Percentiles rank a stretch among this genome's conserved stretches.
Evolutionary conservation across 768 basidiomycete species (phyloP).

Genomic region (Amanita subjunquillea): DNA sequence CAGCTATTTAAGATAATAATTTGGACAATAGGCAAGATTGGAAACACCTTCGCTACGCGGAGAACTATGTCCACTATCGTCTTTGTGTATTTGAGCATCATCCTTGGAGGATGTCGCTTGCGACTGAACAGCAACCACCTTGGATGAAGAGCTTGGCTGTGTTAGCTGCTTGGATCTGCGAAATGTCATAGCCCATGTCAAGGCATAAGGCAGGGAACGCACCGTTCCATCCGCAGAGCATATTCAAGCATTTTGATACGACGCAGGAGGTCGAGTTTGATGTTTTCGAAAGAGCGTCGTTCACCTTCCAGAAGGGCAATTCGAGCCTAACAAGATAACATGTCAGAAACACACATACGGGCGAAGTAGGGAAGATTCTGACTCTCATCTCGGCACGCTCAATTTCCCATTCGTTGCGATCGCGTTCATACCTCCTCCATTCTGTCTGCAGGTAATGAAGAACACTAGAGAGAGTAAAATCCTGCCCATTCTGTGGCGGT

Average conservation of each 20-base stretch:
- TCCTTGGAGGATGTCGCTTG: slow-evolving; percentile 52
- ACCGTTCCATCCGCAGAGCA: slow-evolving; percentile 94
- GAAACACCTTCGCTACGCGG: slow-evolving; percentile 73
- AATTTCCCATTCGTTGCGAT: slow-evolving; percentile 99
- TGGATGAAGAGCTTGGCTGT: slow-evolving; percentile 55
- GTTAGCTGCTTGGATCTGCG: slow-evolving; percentile 73
- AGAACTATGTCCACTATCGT: slow-evolving; percentile 73
- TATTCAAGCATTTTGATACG: slow-evolving; percentile 99
- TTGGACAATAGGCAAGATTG: not conserved
- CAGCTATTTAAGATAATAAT: slow-evolving; percentile 4
- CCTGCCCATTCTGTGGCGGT: slow-evolving; percentile 80
- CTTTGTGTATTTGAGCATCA: slow-evolving; percentile 63
- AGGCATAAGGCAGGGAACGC: slow-evolving; percentile 17
- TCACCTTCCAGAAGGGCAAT: slow-evolving; percentile 97
- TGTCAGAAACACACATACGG: slow-evolving; percentile 19
- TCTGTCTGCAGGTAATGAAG: slow-evolving; percentile 97
- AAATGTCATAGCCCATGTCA: slow-evolving; percentile 24
- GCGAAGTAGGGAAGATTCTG: slow-evolving; percentile 22
- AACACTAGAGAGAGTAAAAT: slow-evolving; percentile 88
- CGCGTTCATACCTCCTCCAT: slow-evolving; percentile 95
- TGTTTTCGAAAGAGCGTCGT: slow-evolving; percentile 92
- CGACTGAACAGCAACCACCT: slow-evolving; percentile 52
- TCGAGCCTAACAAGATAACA: slow-evolving; percentile 53
- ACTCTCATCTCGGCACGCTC: slow-evolving; percentile 99
- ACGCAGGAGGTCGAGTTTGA: slow-evolving; percentile 90